Base-by-base conservation (phyloP, 1,284 basidiomycete genomes). In the Cryptococcus amylolentus region DNA sequence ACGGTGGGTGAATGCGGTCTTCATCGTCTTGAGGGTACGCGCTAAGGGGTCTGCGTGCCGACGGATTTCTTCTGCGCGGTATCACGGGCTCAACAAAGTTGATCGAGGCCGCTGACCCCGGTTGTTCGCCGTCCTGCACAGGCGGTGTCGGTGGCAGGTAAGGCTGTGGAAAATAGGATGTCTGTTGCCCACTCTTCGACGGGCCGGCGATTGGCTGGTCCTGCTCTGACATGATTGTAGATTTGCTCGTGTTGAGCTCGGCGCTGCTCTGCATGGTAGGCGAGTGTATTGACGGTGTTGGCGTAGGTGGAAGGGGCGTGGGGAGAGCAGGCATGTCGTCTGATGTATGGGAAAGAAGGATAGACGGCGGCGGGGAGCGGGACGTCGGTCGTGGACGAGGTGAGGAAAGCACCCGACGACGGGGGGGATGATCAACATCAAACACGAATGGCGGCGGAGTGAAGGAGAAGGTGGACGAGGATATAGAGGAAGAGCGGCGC, bases 141-240 rank as follows among this genome's bases (percentile, higher is more conserved):
- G 67, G 65, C 10, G 70, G 69, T 8, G 70, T 70, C 1, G 71
- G 69, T 7, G 68, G 64, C 16, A 62, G 57, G 13, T 61, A 56
- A 28, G 61, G 35, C 20, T 42, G 41, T 18, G 54, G 50, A 44
- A 48, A 14, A 44, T 41, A 35, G 13, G 56, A 44, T 26, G 47
- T 20, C 5, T 53, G 51, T 43, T 38, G 49, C 53, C 52, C 43
- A 39, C 51, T 23, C 20, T 51, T 49, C 51, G 60, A 65, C 7
- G 67, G 62, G 39, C 57, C 65, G 46, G 63, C 61, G n/a, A 57
- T 43, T 8, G 60, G 53, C 45, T 55, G 44, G 35, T 60, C 49
- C 8, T 20, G 45, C 16, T 41, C 54, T 45, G 48, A 52, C 49
- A 56, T 55, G 26, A 27, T 55, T 13, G 31, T 40, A 16, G 4